A percentile compares a stretch with the other conserved stretches of the same genome.
phyloP scores from a whole-genome alignment of 805 yeast species.

The Lachancea quebecensis region DNA sequence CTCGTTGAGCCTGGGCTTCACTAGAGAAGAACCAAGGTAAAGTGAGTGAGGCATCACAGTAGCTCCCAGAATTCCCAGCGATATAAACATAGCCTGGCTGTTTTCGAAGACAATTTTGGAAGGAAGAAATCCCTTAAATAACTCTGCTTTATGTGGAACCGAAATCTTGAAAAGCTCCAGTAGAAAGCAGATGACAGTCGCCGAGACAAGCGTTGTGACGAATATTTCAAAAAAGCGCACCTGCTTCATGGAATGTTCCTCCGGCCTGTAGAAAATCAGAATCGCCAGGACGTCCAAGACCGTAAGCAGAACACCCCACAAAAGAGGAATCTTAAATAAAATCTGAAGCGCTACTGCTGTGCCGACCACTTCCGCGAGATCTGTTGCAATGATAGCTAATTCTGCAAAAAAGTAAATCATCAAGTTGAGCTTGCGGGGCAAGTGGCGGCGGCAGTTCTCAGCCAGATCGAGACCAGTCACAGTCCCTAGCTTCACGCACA shows the following conservation, averaged over 20 bases:
- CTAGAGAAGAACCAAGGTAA: conserved; percentile 79
- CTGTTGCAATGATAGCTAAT: conserved; percentile 85
- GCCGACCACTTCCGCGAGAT: conserved; percentile 90
- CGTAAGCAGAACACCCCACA: conserved; percentile 71
- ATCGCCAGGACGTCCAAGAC: conserved; percentile 76
- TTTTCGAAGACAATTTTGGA: conserved; percentile 50
- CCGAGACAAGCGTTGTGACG: conserved; percentile 61
- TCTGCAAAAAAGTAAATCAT: conserved; percentile 67
- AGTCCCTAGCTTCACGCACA: conserved; percentile 83
- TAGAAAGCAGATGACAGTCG: conserved; percentile 71
- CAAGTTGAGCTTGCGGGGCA: conserved; percentile 55
- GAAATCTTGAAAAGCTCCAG: conserved; percentile 56
- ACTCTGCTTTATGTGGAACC: conserved; percentile 44
- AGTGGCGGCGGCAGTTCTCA: conserved; percentile 70
- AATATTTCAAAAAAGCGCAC: conserved; percentile 72
- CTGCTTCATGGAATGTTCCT: conserved; percentile 65
- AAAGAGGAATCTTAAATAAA: conserved; percentile 63
- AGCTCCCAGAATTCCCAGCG: conserved; percentile 85
- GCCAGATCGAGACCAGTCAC: conserved; percentile 93
- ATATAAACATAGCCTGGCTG: conserved; percentile 63
- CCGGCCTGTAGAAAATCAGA: conserved; percentile 68
- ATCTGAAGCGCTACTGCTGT: conserved; percentile 82
- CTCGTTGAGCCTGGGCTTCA: conserved; percentile 75
- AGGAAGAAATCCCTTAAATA: conserved; percentile 68
- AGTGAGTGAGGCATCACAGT: conserved; percentile 93